Conservation (phyloP, 495 filamentous ascomycete genomes). For the Penicillium taxi region DNA sequence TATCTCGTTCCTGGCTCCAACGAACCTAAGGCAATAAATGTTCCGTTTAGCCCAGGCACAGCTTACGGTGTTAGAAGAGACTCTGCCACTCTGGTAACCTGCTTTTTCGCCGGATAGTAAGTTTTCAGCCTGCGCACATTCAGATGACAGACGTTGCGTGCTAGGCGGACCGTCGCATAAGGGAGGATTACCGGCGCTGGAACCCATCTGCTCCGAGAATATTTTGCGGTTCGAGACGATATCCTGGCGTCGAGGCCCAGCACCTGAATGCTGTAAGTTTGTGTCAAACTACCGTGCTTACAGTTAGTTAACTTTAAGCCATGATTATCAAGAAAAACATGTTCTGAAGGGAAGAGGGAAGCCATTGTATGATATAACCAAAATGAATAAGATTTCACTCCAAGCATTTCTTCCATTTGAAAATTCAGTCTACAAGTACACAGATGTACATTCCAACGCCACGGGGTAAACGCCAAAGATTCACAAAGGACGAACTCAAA, state of each 20-base stretch:
- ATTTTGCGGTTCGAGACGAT: slow-evolving; percentile 33
- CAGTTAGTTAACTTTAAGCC: too few relatives aligned
- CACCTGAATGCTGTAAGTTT: slow-evolving; percentile 25
- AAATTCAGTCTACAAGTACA: too few relatives aligned
- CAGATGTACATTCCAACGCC: too few relatives aligned
- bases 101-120: slow-evolving; percentile 33
- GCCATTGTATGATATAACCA: too few relatives aligned
- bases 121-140: slow-evolving; percentile 31
- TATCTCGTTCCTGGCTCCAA: slow-evolving; percentile 30
- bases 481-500: too few relatives aligned
- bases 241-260: slow-evolving; percentile 22
- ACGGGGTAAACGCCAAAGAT: too few relatives aligned
- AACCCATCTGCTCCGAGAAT: slow-evolving; percentile 32
- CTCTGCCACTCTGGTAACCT: slow-evolving; percentile 23
- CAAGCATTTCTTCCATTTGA: too few relatives aligned
- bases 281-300: slow-evolving; percentile 29
- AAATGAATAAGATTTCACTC: too few relatives aligned
- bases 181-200: slow-evolving; percentile 36
- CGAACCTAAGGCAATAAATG: slow-evolving; percentile 28
- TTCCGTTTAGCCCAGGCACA: slow-evolving; percentile 21
- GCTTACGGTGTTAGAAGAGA: slow-evolving; percentile 27
- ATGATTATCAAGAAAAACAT: too few relatives aligned
- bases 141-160: slow-evolving; percentile 34
- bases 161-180: slow-evolving; percentile 28
- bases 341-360: too few relatives aligned